phyloP scores from a whole-genome alignment of 345 rosid species.

The Populus davidiana region DNA sequence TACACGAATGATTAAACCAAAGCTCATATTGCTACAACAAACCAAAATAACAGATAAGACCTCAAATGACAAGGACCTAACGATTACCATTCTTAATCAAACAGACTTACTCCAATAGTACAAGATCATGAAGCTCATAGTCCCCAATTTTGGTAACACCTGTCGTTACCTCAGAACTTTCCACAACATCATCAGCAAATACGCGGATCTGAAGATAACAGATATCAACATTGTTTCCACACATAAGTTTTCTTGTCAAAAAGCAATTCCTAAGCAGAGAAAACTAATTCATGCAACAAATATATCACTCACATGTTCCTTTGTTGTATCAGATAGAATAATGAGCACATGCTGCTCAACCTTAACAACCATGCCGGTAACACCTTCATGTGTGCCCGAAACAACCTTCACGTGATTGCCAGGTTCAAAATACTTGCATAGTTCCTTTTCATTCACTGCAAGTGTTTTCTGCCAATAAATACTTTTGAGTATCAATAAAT shows the following conservation, averaged over 20 bases:
- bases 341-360: slow-evolving; percentile 94
- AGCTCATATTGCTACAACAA: slow-evolving; percentile 71
- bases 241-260: not conserved
- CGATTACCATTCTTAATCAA: slow-evolving; percentile 3
- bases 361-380: slow-evolving; percentile 97
- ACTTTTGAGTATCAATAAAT: slow-evolving; percentile 13
- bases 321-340: slow-evolving; percentile 83
- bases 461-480: slow-evolving; percentile 60
- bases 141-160: slow-evolving; percentile 85
- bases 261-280: not conserved
- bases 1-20: slow-evolving; percentile 90
- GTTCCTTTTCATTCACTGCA: slow-evolving; percentile 79
- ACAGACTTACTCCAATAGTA: slow-evolving; percentile 74
- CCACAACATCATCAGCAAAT: slow-evolving; percentile 93
- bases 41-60: slow-evolving; percentile 19
- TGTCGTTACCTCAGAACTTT: slow-evolving; percentile 93
- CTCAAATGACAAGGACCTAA: slow-evolving; percentile 2
- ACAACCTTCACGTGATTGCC: slow-evolving; percentile 98
- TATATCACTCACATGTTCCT: slow-evolving; percentile 70
- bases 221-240: slow-evolving; percentile 1
- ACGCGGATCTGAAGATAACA: slow-evolving; percentile 65
- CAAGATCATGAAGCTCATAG: slow-evolving; percentile 95
- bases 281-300: not conserved
- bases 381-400: slow-evolving; percentile 87
- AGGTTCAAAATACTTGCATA: slow-evolving; percentile 92